Percentiles rank a stretch among this genome's conserved stretches.
Conservation (phyloP, 805 yeast genomes). For the Vanderwaltozyma verrucispora region DNA sequence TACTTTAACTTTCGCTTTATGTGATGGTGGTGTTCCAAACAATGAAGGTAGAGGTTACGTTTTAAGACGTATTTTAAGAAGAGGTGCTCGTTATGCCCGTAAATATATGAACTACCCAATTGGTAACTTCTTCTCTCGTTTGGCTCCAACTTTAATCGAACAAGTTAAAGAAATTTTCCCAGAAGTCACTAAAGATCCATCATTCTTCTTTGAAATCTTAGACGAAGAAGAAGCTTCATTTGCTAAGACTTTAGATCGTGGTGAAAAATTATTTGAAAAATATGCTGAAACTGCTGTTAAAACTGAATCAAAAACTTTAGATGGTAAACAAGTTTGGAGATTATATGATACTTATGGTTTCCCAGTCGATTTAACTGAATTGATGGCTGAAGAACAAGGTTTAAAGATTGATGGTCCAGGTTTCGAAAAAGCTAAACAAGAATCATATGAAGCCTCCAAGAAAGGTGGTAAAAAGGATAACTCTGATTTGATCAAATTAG, state of each 20-base stretch:
- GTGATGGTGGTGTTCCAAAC: conserved; percentile 99
- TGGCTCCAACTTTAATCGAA: conserved; percentile 86
- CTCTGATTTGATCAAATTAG: conserved; percentile 60
- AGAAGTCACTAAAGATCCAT: conserved; percentile 63
- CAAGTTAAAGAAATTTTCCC: conserved; percentile 89
- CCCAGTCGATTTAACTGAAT: conserved; percentile 95
- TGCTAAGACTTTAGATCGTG: conserved; percentile 92
- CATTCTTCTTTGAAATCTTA: conserved; percentile 76
- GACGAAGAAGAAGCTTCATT: conserved; percentile 95
- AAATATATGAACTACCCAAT: conserved; percentile 94
- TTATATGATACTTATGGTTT: conserved; percentile 97
- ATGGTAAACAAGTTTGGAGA: conserved; percentile 97
- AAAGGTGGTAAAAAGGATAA: conserved; percentile 62
- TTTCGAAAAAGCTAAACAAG: conserved; percentile 82
- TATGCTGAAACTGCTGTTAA: conserved; percentile 78
- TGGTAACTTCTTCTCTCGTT: conserved; percentile 84
- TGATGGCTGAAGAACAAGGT: conserved; percentile 98
- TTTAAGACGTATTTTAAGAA: conserved; percentile 88
- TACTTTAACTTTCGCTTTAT: conserved; percentile 88
- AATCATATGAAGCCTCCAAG: conserved; percentile 90
- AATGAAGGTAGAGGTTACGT: conserved; percentile 99
- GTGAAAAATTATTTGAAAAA: conserved; percentile 91
- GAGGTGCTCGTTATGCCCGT: conserved; percentile 96
- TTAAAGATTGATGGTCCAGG: conserved; percentile 85
- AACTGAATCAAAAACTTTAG: conserved; percentile 61